Conservation (phyloP, 371 early-diverging fungal species). For the Mortierella sp. region DNA sequence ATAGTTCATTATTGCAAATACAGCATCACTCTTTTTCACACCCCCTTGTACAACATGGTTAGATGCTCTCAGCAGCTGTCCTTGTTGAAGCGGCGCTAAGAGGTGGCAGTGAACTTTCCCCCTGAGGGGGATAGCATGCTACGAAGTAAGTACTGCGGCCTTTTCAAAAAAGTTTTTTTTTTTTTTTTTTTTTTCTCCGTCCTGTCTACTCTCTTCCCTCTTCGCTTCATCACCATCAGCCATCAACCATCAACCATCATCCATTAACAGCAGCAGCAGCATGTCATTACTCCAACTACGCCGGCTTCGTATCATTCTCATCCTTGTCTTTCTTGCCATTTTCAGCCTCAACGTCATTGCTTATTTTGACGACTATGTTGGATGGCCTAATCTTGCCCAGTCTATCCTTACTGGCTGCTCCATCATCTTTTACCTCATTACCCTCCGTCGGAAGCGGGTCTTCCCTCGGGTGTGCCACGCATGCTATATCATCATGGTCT, state of each 20-base stretch:
- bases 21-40: too few species aligned
- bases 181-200: neutral
- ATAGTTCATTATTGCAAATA: too few species aligned
- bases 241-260: neutral
- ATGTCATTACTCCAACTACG: slow-evolving; percentile 1
- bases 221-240: neutral
- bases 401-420: neutral
- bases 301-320: neutral
- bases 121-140: too few species aligned
- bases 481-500: neutral
- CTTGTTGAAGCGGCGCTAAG: too few species aligned
- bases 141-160: too few species aligned
- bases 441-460: neutral
- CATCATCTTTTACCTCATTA: neutral
- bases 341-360: neutral
- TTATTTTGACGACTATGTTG: too few species aligned
- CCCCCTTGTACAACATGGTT: too few species aligned
- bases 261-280: too few species aligned
- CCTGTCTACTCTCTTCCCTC: neutral
- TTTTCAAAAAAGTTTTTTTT: neutral
- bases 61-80: too few species aligned
- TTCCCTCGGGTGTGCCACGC: slow-evolving; percentile 6
- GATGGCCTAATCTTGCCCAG: too few species aligned
- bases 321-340: neutral
- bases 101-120: too few species aligned